Evolutionary conservation across 1,284 basidiomycete genomes (phyloP), one percentile per base, ranked within the genome.

Genomic region (Ceratobasidium sp.): DNA sequence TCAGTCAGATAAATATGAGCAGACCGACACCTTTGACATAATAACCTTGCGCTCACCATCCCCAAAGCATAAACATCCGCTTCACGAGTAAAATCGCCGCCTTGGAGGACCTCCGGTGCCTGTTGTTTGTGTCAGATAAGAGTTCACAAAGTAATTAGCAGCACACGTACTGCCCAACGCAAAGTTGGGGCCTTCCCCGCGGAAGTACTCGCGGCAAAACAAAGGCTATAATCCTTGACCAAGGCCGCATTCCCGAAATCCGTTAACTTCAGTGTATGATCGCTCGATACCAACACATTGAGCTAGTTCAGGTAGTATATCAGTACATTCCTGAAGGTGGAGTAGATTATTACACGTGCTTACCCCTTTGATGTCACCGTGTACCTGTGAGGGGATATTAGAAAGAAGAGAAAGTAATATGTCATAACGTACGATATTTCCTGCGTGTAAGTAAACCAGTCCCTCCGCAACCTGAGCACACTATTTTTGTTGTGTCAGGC

Each of bases 291-390:
- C 33, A 67, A 28, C 17, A 67, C 33, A 28, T 67, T 67, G 11
- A 20, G 28, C 65, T 67, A 54, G 37, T 23, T 31, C 58, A 39
- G 20, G 7, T 37, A 35, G 15, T 15, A 63, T 63, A n/a, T n/a
- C n/a, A n/a, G n/a, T n/a, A n/a, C n/a, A n/a, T n/a, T n/a, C n/a
- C n/a, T n/a, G n/a, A n/a, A n/a, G 23, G 31, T 37, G 15, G 15
- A n/a, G 23, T 51, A 51, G 8, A 51, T 10, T 51, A 23, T 53
- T n/a, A 45, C 51, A 31, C 56, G 61, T 42, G 23, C 61, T 39
- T n/a, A 64, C 61, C 26, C 28, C 61, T 64, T 64, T 64, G 17
- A 64, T 26, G 33, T 64, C 61, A 2, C 61, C 61, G 45, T 64
- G 61, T 42, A 64, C n/a, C 61, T 64, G 37, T 7, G 56, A 23